Evolutionary conservation across 202 grass and related monocot species (phyloP).

Genomic region (Carex arenaria): DNA sequence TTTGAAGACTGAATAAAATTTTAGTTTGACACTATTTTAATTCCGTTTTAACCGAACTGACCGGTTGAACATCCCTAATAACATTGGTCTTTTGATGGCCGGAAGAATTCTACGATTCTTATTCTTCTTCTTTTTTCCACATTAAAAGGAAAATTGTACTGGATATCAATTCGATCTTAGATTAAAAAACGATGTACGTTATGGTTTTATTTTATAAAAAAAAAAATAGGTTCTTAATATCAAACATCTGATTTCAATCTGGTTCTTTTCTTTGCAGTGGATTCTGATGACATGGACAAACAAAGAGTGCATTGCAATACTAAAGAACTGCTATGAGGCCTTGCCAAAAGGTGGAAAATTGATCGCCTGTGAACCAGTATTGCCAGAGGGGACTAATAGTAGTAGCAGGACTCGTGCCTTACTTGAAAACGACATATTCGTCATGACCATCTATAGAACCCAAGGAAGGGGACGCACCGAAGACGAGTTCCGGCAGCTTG

Average conservation of each 20-base stretch:
- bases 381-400: constrained; percentile 54
- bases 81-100: no score
- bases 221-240: background rate
- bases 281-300: constrained; percentile 73
- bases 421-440: constrained; percentile 77
- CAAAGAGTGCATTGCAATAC: constrained; percentile 64
- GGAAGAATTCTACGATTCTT: no score
- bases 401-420: constrained; percentile 68
- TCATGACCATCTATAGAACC: constrained; percentile 83
- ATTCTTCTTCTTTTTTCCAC: no score
- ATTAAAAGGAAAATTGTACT: background rate
- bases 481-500: constrained; percentile 67
- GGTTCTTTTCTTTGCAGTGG: constrained; percentile 37
- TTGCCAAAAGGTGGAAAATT: constrained; percentile 68
- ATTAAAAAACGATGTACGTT: background rate
- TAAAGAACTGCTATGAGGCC: constrained; percentile 60
- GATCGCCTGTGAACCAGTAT: constrained; percentile 74
- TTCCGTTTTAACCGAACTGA: no score
- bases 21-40: no score
- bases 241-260: background rate
- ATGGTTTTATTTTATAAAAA: background rate
- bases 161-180: background rate
- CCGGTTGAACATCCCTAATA: no score
- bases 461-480: constrained; percentile 62
- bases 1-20: no score